Conservation (phyloP, 164 flowering plant genomes). For the Aristolochia contorta region DNA sequence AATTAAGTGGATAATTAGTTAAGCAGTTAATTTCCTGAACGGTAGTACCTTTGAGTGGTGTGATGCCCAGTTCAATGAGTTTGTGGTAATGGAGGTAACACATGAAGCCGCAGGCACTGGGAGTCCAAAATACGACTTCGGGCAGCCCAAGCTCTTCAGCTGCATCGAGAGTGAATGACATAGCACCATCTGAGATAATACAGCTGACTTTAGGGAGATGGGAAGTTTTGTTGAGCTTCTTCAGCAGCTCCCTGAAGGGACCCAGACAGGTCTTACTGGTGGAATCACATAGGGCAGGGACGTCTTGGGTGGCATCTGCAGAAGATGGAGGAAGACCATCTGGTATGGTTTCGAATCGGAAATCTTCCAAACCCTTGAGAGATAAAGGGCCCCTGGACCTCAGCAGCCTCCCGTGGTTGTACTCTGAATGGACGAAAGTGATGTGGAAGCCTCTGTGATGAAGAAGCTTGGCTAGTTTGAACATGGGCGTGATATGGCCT, state of each 20-base stretch:
- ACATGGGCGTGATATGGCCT: conserved; percentile 21
- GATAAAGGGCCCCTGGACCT: conserved; percentile 6
- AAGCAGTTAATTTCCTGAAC: too few species aligned
- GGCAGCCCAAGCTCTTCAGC: conserved; percentile 22
- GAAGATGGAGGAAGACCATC: conserved; percentile 37
- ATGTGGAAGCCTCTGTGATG: conserved; percentile 20
- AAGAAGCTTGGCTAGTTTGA: conserved; percentile 13
- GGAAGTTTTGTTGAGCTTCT: conserved; percentile 13
- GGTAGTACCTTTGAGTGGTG: conserved; percentile 33
- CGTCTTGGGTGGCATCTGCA: conserved; percentile 25
- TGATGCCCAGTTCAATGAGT: conserved; percentile 20
- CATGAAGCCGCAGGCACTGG: conserved; percentile 26
- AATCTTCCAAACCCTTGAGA: conserved; percentile 7
- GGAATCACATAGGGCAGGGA: conserved; percentile 19
- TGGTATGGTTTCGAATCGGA: conserved; percentile 20
- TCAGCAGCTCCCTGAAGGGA: conserved; percentile 24
- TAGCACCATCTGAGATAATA: conserved; percentile 19
- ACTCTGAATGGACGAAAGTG: conserved; percentile 18
- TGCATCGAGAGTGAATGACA: conserved; percentile 23
- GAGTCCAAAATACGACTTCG: conserved; percentile 18
- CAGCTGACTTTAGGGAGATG: conserved; percentile 11
- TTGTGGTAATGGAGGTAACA: conserved; percentile 13
- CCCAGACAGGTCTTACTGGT: conserved; percentile 14
- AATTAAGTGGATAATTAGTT: too few species aligned
- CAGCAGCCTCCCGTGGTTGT: conserved; percentile 11